These are phyloP conservation scores for Mercurialis annua DNA, from an alignment of 345 rosid genomes.

Conservation along the genomic window DNA sequence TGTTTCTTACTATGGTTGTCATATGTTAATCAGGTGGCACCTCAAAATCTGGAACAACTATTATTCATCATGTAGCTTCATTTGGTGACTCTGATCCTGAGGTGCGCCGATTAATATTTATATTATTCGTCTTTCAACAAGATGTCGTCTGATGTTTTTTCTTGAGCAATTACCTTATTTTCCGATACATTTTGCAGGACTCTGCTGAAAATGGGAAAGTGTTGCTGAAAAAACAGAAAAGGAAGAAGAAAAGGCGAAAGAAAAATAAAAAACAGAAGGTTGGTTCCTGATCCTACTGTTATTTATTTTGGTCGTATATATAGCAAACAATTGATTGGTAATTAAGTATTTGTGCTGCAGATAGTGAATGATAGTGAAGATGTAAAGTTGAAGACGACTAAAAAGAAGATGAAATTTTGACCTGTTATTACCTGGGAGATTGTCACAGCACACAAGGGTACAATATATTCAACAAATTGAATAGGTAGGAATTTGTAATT, in stretches of 20 bases:
- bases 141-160: not conserved
- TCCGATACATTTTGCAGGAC: slow-evolving; percentile 12
- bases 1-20: slow-evolving; percentile 8
- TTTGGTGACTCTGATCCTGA: slow-evolving; percentile 48
- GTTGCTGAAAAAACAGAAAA: slow-evolving; percentile 11
- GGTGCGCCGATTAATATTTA: slow-evolving; percentile 11
- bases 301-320: not conserved
- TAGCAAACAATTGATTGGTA: slow-evolving; percentile 4
- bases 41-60: slow-evolving; percentile 57
- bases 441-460: not conserved
- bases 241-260: slow-evolving; percentile 7
- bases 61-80: slow-evolving; percentile 59
- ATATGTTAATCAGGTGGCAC: slow-evolving; percentile 44
- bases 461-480: not conserved
- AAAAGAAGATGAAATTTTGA: slow-evolving; percentile 19
- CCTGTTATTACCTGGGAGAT: not conserved
- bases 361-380: not conserved
- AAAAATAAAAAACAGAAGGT: slow-evolving; percentile 18
- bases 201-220: slow-evolving; percentile 7
- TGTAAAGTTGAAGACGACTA: slow-evolving; percentile 11
- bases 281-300: not conserved
- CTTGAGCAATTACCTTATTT: not conserved
- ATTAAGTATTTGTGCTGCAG: slow-evolving; percentile 11
- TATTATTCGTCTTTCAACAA: not conserved
- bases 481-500: not conserved